Conservation (phyloP, 306 rosid species). For the Dryas drummondii region DNA sequence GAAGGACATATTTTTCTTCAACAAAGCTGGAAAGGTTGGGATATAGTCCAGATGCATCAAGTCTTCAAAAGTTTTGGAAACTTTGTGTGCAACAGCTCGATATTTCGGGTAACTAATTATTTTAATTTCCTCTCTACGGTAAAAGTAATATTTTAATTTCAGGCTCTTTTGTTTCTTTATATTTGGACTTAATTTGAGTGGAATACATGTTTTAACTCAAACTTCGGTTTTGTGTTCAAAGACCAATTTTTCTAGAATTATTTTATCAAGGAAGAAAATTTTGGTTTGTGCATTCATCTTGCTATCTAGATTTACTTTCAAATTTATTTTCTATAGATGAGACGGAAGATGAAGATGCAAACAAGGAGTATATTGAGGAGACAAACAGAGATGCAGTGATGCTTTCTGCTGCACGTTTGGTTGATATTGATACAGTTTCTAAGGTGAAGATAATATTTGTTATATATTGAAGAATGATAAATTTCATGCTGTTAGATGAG, state of each 20-base stretch:
- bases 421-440: constrained; percentile 54
- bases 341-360: constrained; percentile 73
- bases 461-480: background rate
- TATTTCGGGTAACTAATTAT: constrained; percentile 52
- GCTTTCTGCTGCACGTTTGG: constrained; percentile 77
- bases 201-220: background rate
- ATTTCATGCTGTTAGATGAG: background rate
- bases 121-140: background rate
- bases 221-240: background rate
- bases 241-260: background rate
- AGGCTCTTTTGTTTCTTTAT: background rate
- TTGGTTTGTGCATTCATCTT: background rate
- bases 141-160: background rate
- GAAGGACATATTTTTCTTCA: constrained; percentile 44
- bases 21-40: constrained; percentile 70
- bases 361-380: constrained; percentile 77
- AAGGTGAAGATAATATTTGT: constrained; percentile 49
- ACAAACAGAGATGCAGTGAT: constrained; percentile 70
- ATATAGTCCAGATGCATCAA: constrained; percentile 54
- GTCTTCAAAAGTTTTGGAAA: constrained; percentile 72
- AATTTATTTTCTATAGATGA: constrained; percentile 52
- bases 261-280: background rate
- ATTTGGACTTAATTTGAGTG: background rate
- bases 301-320: constrained; percentile 19
- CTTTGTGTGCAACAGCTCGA: constrained; percentile 73